A percentile compares a stretch with the other conserved stretches of the same genome.
These are phyloP conservation scores for Hondaea fermentalgiana DNA, from an alignment of 108 stramenopile species.

Conservation along the genomic window DNA sequence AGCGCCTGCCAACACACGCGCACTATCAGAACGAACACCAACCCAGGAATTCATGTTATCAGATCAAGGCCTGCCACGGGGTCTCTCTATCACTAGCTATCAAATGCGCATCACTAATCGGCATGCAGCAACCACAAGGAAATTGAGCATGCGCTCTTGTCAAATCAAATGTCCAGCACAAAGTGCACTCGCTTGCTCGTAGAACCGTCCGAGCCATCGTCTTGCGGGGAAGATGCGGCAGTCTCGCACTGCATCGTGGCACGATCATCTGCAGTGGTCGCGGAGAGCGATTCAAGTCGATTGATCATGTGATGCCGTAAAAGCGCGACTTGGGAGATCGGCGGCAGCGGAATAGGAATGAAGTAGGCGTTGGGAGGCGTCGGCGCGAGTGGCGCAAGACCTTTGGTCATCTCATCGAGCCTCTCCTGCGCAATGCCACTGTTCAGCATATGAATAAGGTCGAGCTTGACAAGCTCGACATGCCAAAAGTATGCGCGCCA, in stretches of 20 bases:
- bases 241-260: not conserved
- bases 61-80: no score
- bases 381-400: not conserved
- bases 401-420: not conserved
- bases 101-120: no score
- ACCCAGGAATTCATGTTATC: no score
- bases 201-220: not conserved
- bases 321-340: not conserved
- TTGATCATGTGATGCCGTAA: not conserved
- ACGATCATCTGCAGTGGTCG: not conserved
- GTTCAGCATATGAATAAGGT: not conserved
- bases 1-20: no score
- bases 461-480: not conserved
- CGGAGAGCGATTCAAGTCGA: not conserved
- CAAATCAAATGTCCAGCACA: not conserved
- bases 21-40: no score
- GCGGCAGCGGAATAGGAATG: not conserved
- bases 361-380: not conserved
- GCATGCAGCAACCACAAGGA: no score
- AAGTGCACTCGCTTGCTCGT: not conserved
- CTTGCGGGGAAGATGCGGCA: not conserved
- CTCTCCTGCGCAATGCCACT: not conserved
- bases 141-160: not conserved
- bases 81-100: no score
- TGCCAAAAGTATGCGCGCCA: constrained; percentile 9